A percentile compares a stretch with the other conserved stretches of the same genome.
These are phyloP conservation scores for Isabelozyma rhagii DNA, from an alignment of 805 yeast species.

Conservation along the genomic window DNA sequence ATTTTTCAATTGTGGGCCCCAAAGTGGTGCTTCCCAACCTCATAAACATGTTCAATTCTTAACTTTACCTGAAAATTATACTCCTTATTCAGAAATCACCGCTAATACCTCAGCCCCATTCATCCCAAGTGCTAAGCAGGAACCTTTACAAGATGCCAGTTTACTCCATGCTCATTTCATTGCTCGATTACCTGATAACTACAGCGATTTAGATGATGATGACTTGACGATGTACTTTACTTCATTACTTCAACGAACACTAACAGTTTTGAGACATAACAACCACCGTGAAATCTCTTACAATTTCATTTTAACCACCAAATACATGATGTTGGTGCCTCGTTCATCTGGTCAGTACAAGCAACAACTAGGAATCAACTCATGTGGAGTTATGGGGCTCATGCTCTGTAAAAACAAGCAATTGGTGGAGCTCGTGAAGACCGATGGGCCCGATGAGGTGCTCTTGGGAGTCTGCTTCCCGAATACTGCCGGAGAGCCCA, in stretches of 20 bases:
- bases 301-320: conserved; percentile 76
- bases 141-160: conserved; percentile 59
- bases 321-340: conserved; percentile 87
- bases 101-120: conserved; percentile 45
- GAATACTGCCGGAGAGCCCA: conserved; percentile 50
- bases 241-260: conserved; percentile 64
- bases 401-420: conserved; percentile 70
- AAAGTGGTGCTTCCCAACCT: conserved; percentile 91
- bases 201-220: conserved; percentile 46
- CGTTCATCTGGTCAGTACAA: conserved; percentile 57
- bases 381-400: conserved; percentile 79
- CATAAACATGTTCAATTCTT: conserved; percentile 91
- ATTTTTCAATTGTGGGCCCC: conserved; percentile 84
- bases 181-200: conserved; percentile 49
- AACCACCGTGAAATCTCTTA: conserved; percentile 55
- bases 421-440: conserved; percentile 43
- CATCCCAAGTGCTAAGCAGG: conserved; percentile 50
- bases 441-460: conserved; percentile 50
- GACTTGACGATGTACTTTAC: conserved; percentile 66
- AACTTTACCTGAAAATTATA: conserved; percentile 58
- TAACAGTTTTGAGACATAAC: conserved; percentile 62
- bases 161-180: conserved; percentile 81
- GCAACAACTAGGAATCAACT: conserved; percentile 60
- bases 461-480: conserved; percentile 67
- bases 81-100: conserved; percentile 53